Evolutionary conservation across 2,329 filamentous ascomycete genomes (phyloP), one percentile per base, ranked within the genome.

Genomic region (Aureobasidium namibiae): DNA sequence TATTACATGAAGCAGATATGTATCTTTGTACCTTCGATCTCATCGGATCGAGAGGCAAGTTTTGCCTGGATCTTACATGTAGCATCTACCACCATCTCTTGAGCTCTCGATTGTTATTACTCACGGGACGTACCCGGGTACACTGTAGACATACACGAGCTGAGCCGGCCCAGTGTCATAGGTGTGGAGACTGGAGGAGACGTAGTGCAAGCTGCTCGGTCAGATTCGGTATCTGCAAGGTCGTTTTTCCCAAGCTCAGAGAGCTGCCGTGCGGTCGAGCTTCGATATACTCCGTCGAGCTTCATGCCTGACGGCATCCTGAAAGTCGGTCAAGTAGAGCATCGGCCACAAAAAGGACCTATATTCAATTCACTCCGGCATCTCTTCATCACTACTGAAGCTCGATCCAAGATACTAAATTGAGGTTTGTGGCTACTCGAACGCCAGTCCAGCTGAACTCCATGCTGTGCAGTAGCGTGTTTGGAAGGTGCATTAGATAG

Each of bases 401-500:
- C 52, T 23, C 39, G 29, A 44, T 44, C 39, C 29, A 33, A 18
- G 38, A 34, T 34, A 34, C 52, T 44, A 42, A 44, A 39, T 41
- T 21, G 16, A 52, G 48, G 16, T 11, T 13, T n/a, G 7, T 49
- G 29, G 13, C 34, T 52, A n/a, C 21, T 23, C 18, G 26, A 16
- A 13, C 23, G 50, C 38, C 52, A 23, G 24, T 16, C 16, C 24
- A 41, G 29, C 39, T 42, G 38, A 56, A 26, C 29, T 21, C 39
- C 44, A 34, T 44, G 52, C 18, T 56, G 39, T 44, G 53, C 53
- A 56, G 39, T 56, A 56, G 53, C 34, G 38, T 38, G 53, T 56
- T 56, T 56, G 31, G 33, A 21, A 38, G 10, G 38, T 56, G 53
- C 53, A 56, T 56, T 23, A 34, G 41, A 56, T 36, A 44, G 52